Evolutionary conservation across 2,329 filamentous ascomycete species (phyloP).

Genomic region (Colletotrichum cordylinicola): DNA sequence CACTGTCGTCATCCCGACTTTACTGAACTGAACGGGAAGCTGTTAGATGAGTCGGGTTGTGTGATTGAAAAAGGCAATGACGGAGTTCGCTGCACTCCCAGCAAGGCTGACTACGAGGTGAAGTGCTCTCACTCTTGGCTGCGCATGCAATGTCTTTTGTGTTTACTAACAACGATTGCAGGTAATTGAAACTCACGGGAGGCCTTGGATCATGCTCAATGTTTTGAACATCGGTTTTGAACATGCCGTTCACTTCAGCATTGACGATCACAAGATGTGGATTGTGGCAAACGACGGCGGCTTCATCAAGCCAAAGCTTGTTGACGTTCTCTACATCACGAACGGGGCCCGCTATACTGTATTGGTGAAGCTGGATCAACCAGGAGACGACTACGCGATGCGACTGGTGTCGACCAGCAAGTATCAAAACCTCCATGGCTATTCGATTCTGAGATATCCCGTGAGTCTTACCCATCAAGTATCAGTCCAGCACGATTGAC

Average conservation of each 20-base stretch:
- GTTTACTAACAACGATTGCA: neutral
- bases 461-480: neutral
- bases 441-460: slow-evolving; percentile 46
- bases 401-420: slow-evolving; percentile 53
- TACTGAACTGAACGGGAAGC: neutral
- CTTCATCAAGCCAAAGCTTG: slow-evolving; percentile 55
- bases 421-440: slow-evolving; percentile 60
- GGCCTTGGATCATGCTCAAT: slow-evolving; percentile 7
- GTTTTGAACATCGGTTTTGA: slow-evolving; percentile 3
- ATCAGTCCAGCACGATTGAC: neutral
- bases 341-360: slow-evolving; percentile 61
- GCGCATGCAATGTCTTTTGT: neutral
- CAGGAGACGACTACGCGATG: slow-evolving; percentile 56
- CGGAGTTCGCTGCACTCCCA: neutral
- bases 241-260: slow-evolving; percentile 36
- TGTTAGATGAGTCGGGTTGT: neutral
- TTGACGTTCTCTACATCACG: slow-evolving; percentile 34
- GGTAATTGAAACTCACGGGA: neutral
- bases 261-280: slow-evolving; percentile 58
- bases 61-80: neutral
- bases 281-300: slow-evolving; percentile 59
- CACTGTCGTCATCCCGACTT: slow-evolving; percentile 42
- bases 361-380: slow-evolving; percentile 46
- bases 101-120: neutral
- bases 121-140: neutral